Conservation (phyloP, 1,139 yeast species). For the Blastobotrys illinoisensis region DNA sequence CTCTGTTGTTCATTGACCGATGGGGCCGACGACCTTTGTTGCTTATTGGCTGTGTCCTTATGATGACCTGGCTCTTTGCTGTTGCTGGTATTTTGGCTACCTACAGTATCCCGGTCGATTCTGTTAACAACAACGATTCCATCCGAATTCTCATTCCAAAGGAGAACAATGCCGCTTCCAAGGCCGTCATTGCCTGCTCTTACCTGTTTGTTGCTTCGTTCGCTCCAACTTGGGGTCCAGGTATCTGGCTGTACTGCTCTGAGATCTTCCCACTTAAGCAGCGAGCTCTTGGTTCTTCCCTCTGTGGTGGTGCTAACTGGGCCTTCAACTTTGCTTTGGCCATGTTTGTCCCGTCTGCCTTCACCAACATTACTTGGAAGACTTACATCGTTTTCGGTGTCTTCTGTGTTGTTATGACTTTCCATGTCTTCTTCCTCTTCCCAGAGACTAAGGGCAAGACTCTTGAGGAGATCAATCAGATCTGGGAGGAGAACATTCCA, state of each 20-base stretch:
- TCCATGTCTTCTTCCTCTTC: slow-evolving; percentile 55
- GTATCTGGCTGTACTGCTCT: slow-evolving; percentile 54
- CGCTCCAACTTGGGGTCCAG: slow-evolving; percentile 65
- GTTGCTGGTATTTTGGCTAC: slow-evolving; percentile 40
- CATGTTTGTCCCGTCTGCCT: slow-evolving; percentile 49
- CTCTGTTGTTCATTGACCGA: slow-evolving; percentile 43
- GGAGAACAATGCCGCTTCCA: slow-evolving; percentile 36
- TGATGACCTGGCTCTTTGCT: slow-evolving; percentile 42
- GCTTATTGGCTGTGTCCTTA: slow-evolving; percentile 38
- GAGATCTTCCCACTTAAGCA: slow-evolving; percentile 55
- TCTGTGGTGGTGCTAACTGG: slow-evolving; percentile 60
- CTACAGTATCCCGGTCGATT: slow-evolving; percentile 37
- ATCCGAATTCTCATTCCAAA: slow-evolving; percentile 46
- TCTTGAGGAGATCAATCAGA: slow-evolving; percentile 62
- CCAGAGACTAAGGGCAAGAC: slow-evolving; percentile 62
- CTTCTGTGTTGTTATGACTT: slow-evolving; percentile 49
- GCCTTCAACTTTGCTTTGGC: slow-evolving; percentile 53
- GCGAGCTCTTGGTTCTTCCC: slow-evolving; percentile 49
- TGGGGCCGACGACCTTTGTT: slow-evolving; percentile 50
- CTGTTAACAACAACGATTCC: slow-evolving; percentile 38
- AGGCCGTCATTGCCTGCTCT: slow-evolving; percentile 52
- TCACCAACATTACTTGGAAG: slow-evolving; percentile 48
- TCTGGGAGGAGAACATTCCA: slow-evolving; percentile 51
- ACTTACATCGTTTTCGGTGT: slow-evolving; percentile 60
- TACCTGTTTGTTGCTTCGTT: slow-evolving; percentile 63